A percentile compares a stretch with the other conserved stretches of the same genome.
Conservation (phyloP, 148 eudicot genomes). For the Cornus suecica region DNA sequence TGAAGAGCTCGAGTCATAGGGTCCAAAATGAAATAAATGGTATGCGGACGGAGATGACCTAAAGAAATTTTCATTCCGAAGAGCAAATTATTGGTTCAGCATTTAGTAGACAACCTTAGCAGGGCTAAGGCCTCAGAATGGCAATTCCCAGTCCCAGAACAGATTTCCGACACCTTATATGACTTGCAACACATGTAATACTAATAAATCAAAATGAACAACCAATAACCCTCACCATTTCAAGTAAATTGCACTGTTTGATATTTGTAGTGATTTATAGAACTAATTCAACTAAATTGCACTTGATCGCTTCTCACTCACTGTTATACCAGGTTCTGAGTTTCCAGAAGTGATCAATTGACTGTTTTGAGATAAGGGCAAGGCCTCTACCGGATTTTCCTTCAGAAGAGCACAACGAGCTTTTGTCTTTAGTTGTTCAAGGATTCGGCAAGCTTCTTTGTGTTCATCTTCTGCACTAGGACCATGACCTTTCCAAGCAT, state of each 20-base stretch:
- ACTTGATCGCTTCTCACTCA: conserved; percentile 10
- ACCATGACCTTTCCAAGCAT: conserved; percentile 83
- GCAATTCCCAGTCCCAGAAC: no score
- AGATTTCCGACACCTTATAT: background rate
- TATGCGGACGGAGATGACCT: no score
- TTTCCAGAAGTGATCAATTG: conserved; percentile 27
- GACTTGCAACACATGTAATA: background rate
- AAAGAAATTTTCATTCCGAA: no score
- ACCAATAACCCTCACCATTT: background rate
- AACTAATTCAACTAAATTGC: conserved; percentile 5
- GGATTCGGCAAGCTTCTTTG: conserved; percentile 61
- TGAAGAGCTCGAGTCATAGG: background rate
- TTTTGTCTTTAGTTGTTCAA: conserved; percentile 60
- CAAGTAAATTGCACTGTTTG: background rate
- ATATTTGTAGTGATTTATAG: background rate
- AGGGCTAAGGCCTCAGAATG: background rate
- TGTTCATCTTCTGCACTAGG: conserved; percentile 54
- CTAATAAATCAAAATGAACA: background rate
- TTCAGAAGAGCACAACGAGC: conserved; percentile 32
- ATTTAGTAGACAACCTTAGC: no score
- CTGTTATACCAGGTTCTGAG: conserved; percentile 23
- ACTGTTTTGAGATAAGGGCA: conserved; percentile 51
- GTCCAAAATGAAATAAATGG: no score
- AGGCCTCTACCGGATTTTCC: conserved; percentile 33
- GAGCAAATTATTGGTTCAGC: no score